A percentile compares a stretch with the other conserved stretches of the same genome.
Evolutionary conservation across 73 alveolate genomes (phyloP).

Genomic region (Uronychia setigera): DNA sequence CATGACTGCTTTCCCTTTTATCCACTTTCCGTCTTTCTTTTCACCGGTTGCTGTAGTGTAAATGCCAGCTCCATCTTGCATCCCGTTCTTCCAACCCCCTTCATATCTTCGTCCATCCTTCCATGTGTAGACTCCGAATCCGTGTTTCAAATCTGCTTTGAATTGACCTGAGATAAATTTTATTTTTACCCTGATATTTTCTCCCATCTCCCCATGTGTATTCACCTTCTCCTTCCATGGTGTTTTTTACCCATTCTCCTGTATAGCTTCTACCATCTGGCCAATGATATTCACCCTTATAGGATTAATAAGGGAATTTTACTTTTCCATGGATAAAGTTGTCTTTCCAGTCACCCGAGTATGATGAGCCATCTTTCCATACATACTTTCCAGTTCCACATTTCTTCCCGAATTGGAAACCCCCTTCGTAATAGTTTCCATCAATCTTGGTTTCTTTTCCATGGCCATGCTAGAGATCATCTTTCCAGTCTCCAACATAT

Average conservation of each 20-base stretch:
- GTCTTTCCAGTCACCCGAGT: conserved; percentile 80
- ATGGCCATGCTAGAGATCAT: conserved; percentile 74
- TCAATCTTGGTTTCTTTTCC: conserved; percentile 82
- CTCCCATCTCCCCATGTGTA: conserved; percentile 52
- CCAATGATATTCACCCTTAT: conserved; percentile 38
- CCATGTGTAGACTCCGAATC: too few species aligned
- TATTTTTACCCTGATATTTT: conserved; percentile 26
- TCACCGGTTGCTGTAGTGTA: too few species aligned
- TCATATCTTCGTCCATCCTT: too few species aligned
- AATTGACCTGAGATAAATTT: too few species aligned
- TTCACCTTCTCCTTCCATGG: conserved; percentile 39
- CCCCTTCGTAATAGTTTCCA: conserved; percentile 77
- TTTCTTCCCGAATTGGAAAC: conserved; percentile 71
- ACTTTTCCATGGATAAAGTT: conserved; percentile 77
- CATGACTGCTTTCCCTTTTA: too few species aligned
- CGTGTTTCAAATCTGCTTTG: too few species aligned
- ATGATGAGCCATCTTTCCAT: conserved; percentile 80
- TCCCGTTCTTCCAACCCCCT: too few species aligned
- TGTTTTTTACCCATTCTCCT: conserved; percentile 63
- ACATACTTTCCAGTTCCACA: conserved; percentile 79
- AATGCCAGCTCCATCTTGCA: too few species aligned
- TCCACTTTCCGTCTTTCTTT: too few species aligned
- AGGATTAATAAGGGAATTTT: too few species aligned
- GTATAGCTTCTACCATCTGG: conserved; percentile 70
- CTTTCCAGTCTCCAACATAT: conserved; percentile 76